These are phyloP conservation scores for Metschnikowia dekortorum DNA, from an alignment of 805 yeast species.

Conservation along the genomic window DNA sequence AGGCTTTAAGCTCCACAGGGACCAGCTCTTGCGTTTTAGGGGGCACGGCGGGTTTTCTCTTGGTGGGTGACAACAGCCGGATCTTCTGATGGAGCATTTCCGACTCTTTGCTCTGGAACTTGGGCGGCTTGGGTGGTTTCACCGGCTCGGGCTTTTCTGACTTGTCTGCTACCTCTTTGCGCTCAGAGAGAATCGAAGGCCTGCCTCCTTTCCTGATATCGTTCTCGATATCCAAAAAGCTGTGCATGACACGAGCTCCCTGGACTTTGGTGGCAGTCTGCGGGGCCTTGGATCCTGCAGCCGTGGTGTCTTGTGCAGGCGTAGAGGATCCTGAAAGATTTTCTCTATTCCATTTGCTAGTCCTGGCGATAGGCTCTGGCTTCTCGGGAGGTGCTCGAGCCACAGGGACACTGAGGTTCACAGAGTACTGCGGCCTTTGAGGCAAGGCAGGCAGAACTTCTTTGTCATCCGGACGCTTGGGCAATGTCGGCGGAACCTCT, in stretches of 20 bases:
- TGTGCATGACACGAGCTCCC: neutral
- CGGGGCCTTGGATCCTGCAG: neutral
- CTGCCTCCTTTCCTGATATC: neutral
- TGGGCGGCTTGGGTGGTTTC: conserved; percentile 12
- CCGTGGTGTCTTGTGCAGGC: too few relatives aligned
- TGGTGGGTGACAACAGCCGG: conserved; percentile 11
- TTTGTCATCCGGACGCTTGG: neutral
- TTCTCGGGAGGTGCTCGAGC: neutral
- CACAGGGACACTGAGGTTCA: neutral
- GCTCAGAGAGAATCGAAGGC: neutral
- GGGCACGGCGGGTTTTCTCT: neutral
- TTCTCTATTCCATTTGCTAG: neutral
- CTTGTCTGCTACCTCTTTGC: neutral
- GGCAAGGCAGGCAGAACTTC: conserved; percentile 9
- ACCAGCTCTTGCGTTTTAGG: neutral
- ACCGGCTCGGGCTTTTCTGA: neutral
- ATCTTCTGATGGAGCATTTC: conserved; percentile 7
- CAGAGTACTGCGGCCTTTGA: conserved; percentile 4
- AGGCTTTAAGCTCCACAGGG: neutral
- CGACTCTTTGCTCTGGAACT: conserved; percentile 6
- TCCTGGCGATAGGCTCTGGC: neutral
- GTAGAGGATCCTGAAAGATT: too few relatives aligned
- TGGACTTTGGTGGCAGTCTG: neutral
- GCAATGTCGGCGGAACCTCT: conserved; percentile 3
- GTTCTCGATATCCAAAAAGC: conserved; percentile 5